A percentile compares a stretch with the other conserved stretches of the same genome.
Evolutionary conservation across 2,329 filamentous ascomycete genomes (phyloP).

Genomic region (Alternaria novae-zelandiae): DNA sequence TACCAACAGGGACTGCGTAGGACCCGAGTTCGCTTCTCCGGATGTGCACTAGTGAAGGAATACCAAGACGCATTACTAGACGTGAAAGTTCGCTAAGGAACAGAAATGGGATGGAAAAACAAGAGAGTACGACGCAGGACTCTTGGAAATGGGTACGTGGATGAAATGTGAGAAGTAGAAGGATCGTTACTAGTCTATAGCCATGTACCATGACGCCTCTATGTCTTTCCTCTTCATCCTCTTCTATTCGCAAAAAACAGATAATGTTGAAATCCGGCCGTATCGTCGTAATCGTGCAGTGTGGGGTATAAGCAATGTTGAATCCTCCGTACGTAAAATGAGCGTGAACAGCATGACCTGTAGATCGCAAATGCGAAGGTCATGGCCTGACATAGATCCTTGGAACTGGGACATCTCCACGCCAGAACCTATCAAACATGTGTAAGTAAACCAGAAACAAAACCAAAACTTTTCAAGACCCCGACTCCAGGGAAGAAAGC

Average conservation of each 20-base stretch:
- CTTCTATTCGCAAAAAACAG: constrained; percentile 1
- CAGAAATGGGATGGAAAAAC: not conserved
- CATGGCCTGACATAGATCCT: not conserved
- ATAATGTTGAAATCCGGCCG: not conserved
- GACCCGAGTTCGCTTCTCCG: not conserved
- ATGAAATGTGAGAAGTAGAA: not conserved
- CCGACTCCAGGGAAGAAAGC: constrained; percentile 13
- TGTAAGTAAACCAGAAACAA: not conserved
- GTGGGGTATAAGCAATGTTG: constrained; percentile 10
- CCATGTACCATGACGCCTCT: not conserved
- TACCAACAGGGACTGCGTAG: not conserved
- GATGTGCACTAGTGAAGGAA: not conserved
- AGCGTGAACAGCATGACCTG: not conserved
- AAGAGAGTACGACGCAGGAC: not conserved
- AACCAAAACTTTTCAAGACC: not conserved
- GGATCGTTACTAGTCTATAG: not conserved
- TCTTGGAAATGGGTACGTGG: not conserved
- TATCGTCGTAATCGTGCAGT: constrained; percentile 3
- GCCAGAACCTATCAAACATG: not conserved
- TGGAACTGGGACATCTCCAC: not conserved
- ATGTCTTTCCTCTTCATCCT: not conserved
- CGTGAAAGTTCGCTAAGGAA: not conserved
- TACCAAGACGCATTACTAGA: no score
- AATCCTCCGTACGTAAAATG: not conserved
- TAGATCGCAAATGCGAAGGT: no score